These are phyloP conservation scores for Phalaenopsis hybrid DNA, from an alignment of 116 monocot genomes.

Conservation along the genomic window DNA sequence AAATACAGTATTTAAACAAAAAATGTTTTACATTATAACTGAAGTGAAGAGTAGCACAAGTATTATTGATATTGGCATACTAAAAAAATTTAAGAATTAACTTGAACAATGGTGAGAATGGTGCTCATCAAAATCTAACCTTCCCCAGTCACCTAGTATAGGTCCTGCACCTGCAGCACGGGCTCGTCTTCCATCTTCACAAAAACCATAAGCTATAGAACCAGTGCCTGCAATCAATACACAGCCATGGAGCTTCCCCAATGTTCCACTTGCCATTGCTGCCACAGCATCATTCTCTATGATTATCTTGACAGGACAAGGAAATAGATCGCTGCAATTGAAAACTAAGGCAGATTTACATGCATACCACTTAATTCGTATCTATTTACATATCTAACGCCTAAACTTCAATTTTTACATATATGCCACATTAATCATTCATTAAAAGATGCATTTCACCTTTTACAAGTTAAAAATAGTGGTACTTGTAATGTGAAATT, in stretches of 20 bases:
- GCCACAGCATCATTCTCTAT: conserved; percentile 98
- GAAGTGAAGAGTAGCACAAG: not conserved
- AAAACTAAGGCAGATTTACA: no score
- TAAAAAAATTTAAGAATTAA: not conserved
- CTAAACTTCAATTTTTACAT: no score
- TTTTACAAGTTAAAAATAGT: no score
- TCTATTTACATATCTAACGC: no score
- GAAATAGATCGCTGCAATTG: conserved; percentile 63
- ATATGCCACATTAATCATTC: no score
- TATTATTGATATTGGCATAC: not conserved
- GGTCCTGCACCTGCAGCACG: conserved; percentile 95
- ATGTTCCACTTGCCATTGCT: conserved; percentile 90
- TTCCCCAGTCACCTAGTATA: conserved; percentile 95
- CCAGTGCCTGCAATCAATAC: conserved; percentile 98
- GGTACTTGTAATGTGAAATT: no score
- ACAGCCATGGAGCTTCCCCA: conserved; percentile 95
- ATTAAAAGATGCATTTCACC: no score
- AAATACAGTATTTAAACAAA: not conserved
- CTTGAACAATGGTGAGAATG: not conserved
- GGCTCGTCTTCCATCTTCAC: conserved; percentile 80
- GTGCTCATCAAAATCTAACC: conserved; percentile 36
- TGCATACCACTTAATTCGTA: no score
- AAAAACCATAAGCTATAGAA: conserved; percentile 86
- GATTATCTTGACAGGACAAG: conserved; percentile 66
- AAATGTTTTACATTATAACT: not conserved